Percentiles rank a stretch among this genome's conserved stretches.
These are phyloP conservation scores for Sugiyamaella valdiviana DNA, from an alignment of 805 yeast genomes.

Conservation along the genomic window DNA sequence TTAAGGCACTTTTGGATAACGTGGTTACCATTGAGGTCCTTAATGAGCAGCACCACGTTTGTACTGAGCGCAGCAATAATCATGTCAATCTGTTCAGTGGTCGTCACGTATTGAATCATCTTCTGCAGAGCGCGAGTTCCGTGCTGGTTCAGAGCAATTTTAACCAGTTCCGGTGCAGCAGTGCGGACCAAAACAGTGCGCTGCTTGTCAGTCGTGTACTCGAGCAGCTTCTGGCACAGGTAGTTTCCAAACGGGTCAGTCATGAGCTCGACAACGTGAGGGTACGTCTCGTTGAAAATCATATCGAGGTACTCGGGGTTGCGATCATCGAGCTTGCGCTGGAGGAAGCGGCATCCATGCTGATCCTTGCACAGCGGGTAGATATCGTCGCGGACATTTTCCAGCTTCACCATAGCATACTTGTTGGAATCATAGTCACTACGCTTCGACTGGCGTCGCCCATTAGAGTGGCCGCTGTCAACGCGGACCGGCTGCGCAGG, in stretches of 20 bases:
- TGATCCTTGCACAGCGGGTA: conserved; percentile 86
- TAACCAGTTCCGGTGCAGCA: conserved; percentile 66
- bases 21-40: conserved; percentile 94
- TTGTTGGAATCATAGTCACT: conserved; percentile 12
- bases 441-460: conserved; percentile 2
- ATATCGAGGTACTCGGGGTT: conserved; percentile 33
- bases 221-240: conserved; percentile 82
- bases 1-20: conserved; percentile 90
- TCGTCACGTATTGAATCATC: conserved; percentile 71
- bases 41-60: conserved; percentile 70
- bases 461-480: background rate
- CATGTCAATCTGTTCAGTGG: conserved; percentile 64
- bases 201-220: conserved; percentile 63
- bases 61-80: conserved; percentile 55
- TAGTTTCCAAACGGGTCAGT: conserved; percentile 91
- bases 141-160: conserved; percentile 86
- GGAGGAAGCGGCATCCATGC: conserved; percentile 92
- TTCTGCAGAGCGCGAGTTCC: conserved; percentile 96
- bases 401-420: conserved; percentile 39
- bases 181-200: conserved; percentile 61
- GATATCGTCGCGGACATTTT: conserved; percentile 50
- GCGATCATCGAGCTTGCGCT: conserved; percentile 65
- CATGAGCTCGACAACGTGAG: conserved; percentile 82
- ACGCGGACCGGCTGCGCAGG: background rate
- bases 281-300: conserved; percentile 74